Evolutionary conservation across 805 yeast species (phyloP), one percentile per base, ranked within the genome.

Genomic region (Yarrowia phangngaensis): DNA sequence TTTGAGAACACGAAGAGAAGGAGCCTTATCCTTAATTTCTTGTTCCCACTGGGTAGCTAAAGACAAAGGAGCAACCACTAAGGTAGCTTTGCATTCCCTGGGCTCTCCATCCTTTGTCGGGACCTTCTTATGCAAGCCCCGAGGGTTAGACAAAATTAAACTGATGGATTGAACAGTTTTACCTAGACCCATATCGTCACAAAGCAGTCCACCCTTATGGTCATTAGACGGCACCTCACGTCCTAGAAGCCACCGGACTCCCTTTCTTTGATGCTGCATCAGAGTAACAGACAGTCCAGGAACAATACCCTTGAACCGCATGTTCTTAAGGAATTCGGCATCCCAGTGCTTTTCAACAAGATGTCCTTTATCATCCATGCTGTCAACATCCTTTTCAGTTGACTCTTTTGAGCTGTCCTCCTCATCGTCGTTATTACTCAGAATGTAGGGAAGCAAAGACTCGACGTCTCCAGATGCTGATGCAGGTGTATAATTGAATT

Each of bases 131-230:
- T 38, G 45, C 23, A 38, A 9, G 6, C 45, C 45, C 27, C 45
- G 23, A 19, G 45, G 45, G 32, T 57, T 58, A 24, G 77, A 69
- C 50, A 81, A 58, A 49, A 84, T 76, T 32, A 86, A 66, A 0
- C 92, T 82, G 31, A 79, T 68, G 11, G 84, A 76, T 64, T 86
- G 95, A 38, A 86, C 76, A 0, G 95, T 86, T 59, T 86, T 86
- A 45, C 95, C 95, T 12, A 86, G 68, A 13, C 95, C 95, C 95
- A 86, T 86, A 64, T 84, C 95, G 61, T 85, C 95, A 59, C 92
- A 85, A 29, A 85, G 66, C n/a, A 79, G 46, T 3, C 84, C 85
- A 20, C 84, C 84, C 12, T 50, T 50, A 9, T 43, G 41, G 3
- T 47, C 31, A 3, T 31, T 51, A 11, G 34, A 29, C n/a, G 52